Evolutionary conservation across 495 filamentous ascomycete genomes (phyloP), one percentile per base, ranked within the genome.

Genomic region (Aspergillus incahuasiensis): DNA sequence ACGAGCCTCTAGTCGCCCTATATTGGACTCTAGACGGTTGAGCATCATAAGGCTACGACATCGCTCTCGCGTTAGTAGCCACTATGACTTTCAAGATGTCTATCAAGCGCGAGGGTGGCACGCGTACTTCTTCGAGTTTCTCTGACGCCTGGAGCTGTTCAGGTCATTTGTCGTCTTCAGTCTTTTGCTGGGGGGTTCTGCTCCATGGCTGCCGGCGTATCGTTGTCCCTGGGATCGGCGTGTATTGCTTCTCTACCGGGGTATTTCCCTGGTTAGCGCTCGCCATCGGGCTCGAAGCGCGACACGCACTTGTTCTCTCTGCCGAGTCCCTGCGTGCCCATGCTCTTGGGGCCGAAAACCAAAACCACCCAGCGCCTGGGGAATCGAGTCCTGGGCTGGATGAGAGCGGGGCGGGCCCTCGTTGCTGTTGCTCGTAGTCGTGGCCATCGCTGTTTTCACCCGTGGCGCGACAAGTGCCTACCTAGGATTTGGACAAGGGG

Each of bases 1-100:
- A 6, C 22, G 52, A 11, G 30, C 44, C 32, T 55, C 52, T 41
- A 55, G 39, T 28, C 52, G 43, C 43, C 44, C 52, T 34, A 55
- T 55, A 18, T 55, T 55, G 2, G 52, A 39, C 44, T 55, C 52
- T 18, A 55, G 20, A 15, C 52, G 52, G 24, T 55, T 48, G 43
- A 55, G 39, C 52, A 55, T 47, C 43, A 41, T 40, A 19, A 55
- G 52, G 35, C 52, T 55, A 40, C n/a, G 28, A 6, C 16, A 1
- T 30, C 30, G 19, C 18, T 20, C 8, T 40, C 20, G 12, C 13
- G 25, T 45, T 22, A 44, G 28, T 30, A 30, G 21, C 7, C 5
- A 51, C 6, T 16, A 16, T 28, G 18, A 18, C 19, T n/a, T 11
- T 35, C 6, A 15, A 35, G 1, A 45, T 43, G 35, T 21, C 3